These are phyloP conservation scores for Trichoderma simmonsii DNA, from an alignment of 2,329 filamentous ascomycete species.

Conservation along the genomic window DNA sequence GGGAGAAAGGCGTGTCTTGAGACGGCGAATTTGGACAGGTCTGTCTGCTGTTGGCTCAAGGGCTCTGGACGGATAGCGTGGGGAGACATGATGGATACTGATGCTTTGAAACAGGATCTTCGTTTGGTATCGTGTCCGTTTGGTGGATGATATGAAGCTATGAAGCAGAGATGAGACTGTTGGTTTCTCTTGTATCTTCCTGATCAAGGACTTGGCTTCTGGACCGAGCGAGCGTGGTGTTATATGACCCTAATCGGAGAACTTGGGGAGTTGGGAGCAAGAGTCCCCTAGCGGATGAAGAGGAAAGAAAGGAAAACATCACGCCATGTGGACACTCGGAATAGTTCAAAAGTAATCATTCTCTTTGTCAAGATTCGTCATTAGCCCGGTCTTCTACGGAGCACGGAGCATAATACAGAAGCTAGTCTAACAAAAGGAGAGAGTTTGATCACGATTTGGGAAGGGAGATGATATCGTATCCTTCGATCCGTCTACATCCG, in stretches of 20 bases:
- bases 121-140: background rate
- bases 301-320: background rate
- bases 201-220: too few relatives aligned
- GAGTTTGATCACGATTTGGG: background rate
- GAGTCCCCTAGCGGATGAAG: background rate
- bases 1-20: constrained; percentile 73
- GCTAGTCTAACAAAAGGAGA: background rate
- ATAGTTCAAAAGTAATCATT: background rate
- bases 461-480: background rate
- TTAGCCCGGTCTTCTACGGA: background rate
- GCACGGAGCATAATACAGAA: background rate
- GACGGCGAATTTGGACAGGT: constrained; percentile 38
- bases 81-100: constrained; percentile 39
- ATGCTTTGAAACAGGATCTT: background rate
- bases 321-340: constrained; percentile 2
- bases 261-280: background rate
- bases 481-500: constrained; percentile 7
- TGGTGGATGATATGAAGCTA: background rate
- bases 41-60: constrained; percentile 23
- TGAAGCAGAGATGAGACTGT: background rate
- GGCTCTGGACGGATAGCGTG: constrained; percentile 34
- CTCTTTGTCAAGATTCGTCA: background rate
- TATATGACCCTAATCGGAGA: background rate
- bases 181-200: background rate
- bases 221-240: background rate